phyloP scores from a whole-genome alignment of 805 yeast genomes.

The Myxozyma sirexii region DNA sequence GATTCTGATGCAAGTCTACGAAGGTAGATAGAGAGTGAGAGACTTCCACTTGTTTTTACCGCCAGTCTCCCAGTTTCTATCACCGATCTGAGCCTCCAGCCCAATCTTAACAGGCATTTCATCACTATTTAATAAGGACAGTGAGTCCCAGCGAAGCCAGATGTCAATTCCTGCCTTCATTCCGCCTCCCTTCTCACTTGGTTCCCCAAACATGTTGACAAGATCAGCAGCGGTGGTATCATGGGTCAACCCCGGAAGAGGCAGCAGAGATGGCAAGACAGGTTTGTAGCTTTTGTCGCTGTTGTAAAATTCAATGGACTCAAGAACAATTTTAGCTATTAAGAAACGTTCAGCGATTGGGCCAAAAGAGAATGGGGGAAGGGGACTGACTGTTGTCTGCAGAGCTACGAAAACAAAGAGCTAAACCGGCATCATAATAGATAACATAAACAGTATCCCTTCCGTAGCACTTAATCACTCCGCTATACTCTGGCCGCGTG shows the following conservation, averaged over 20 bases:
- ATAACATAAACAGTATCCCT: conserved; percentile 7
- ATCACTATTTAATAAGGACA: neutral
- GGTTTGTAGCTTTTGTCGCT: conserved; percentile 5
- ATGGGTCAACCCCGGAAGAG: conserved; percentile 2
- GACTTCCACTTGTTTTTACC: conserved; percentile 16
- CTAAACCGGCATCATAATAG: conserved; percentile 8
- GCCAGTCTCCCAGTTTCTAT: conserved; percentile 24
- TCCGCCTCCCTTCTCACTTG: conserved; percentile 26
- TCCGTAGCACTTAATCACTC: conserved; percentile 11
- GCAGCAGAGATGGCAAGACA: neutral
- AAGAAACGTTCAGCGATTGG: neutral
- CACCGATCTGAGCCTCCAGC: conserved; percentile 16
- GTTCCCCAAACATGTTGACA: conserved; percentile 17
- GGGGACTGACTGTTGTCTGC: too few relatives aligned
- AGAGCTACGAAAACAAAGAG: neutral
- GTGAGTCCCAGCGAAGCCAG: conserved; percentile 23
- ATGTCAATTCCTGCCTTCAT: conserved; percentile 15
- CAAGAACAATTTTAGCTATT: neutral
- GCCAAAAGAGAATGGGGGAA: neutral
- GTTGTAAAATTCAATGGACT: conserved; percentile 16
- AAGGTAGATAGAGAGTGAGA: neutral
- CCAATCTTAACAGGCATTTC: neutral
- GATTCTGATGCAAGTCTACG: too few relatives aligned
- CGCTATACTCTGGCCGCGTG: neutral
- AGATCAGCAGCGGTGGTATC: conserved; percentile 13